These are phyloP conservation scores for Phytophthora pseudosyringae DNA, from an alignment of 352 stramenopile genomes.

Conservation along the genomic window DNA sequence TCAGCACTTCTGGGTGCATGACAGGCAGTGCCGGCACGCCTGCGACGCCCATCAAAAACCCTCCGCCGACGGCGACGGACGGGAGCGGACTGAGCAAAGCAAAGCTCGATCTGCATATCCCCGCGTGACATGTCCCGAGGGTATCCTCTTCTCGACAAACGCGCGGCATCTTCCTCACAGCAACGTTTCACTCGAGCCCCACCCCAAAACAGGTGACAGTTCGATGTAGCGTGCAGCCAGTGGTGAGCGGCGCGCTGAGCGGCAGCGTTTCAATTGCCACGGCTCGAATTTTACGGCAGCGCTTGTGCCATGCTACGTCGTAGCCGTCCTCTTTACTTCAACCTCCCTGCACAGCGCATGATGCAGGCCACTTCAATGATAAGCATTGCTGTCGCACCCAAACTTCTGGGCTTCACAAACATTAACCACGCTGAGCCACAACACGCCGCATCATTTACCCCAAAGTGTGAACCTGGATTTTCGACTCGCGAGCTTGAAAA, in stretches of 20 bases:
- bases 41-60: background rate
- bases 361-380: constrained; percentile 12
- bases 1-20: constrained; percentile 37
- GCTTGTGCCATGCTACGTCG: background rate
- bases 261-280: constrained; percentile 9
- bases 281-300: background rate
- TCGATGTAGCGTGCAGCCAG: background rate
- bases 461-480: constrained; percentile 11
- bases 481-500: constrained; percentile 2
- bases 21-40: constrained; percentile 51
- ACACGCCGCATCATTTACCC: constrained; percentile 11
- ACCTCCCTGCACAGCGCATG: constrained; percentile 8
- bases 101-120: constrained; percentile 96
- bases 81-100: constrained; percentile 90
- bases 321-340: constrained; percentile 1
- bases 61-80: constrained; percentile 83
- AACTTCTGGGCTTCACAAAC: constrained; percentile 6
- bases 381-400: constrained; percentile 12
- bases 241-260: background rate
- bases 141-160: constrained; percentile 32
- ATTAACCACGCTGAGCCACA: background rate
- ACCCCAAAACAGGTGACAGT: constrained; percentile 2
- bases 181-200: constrained; percentile 72
- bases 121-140: constrained; percentile 28
- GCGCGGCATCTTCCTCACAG: constrained; percentile 11